Conservation (phyloP, 2,329 filamentous ascomycete species). For the Nannizzia gypsea region DNA sequence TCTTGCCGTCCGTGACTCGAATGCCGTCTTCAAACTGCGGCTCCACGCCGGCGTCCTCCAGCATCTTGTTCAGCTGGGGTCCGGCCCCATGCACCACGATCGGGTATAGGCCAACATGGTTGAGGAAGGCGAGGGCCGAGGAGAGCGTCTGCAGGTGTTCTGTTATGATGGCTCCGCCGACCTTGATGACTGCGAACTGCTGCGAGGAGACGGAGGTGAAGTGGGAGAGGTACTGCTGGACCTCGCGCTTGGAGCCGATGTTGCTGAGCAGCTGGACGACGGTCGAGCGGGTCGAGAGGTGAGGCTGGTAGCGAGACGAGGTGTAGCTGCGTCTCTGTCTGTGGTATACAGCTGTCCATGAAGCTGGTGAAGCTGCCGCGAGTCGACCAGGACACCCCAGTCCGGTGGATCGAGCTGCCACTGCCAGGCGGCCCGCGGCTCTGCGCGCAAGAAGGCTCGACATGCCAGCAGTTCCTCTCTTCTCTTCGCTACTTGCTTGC, state of each 20-base stretch:
- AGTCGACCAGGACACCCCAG: conserved; percentile 16
- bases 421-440: conserved; percentile 20
- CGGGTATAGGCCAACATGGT: conserved; percentile 87
- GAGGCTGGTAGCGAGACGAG: conserved; percentile 35
- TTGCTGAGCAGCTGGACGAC: conserved; percentile 87
- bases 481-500: not conserved
- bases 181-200: conserved; percentile 97
- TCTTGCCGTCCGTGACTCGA: conserved; percentile 89
- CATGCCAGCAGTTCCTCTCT: conserved; percentile 23
- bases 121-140: conserved; percentile 77
- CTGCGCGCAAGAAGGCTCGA: conserved; percentile 35
- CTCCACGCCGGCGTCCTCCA: conserved; percentile 84
- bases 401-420: conserved; percentile 24
- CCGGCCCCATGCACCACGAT: conserved; percentile 93
- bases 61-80: conserved; percentile 82
- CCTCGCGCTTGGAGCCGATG: conserved; percentile 90
- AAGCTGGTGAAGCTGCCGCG: conserved; percentile 20
- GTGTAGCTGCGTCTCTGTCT: conserved; percentile 30
- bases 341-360: conserved; percentile 20
- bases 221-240: conserved; percentile 93
- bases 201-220: conserved; percentile 95
- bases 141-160: conserved; percentile 89
- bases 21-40: conserved; percentile 96
- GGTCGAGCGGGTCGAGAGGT: conserved; percentile 60
- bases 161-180: conserved; percentile 88